A percentile compares a stretch with the other conserved stretches of the same genome.
Evolutionary conservation across 768 basidiomycete species (phyloP).

Genomic region (Russula sp.): DNA sequence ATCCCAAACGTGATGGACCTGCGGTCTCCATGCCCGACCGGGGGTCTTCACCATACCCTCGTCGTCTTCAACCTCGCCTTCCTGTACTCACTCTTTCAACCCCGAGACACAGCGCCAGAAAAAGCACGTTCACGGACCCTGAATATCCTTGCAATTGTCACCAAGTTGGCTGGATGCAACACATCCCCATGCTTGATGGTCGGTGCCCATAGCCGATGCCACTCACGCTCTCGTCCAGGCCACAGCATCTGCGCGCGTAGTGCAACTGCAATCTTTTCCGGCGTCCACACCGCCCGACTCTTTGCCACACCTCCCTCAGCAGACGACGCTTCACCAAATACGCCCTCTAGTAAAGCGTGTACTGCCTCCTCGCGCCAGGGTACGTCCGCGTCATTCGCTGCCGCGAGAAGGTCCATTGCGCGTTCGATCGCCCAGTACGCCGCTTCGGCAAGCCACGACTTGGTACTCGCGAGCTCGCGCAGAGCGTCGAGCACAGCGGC

Average conservation of each 20-base stretch:
- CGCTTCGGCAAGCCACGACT: conserved; percentile 87
- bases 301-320: background rate
- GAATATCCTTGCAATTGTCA: conserved; percentile 64
- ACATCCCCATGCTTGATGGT: conserved; percentile 72
- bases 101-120: background rate
- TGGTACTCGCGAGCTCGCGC: conserved; percentile 67
- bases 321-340: conserved; percentile 42
- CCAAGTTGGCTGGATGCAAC: conserved; percentile 67
- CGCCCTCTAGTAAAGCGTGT: conserved; percentile 39
- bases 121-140: conserved; percentile 47
- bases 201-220: conserved; percentile 59
- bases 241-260: conserved; percentile 59
- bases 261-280: conserved; percentile 81
- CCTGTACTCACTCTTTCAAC: background rate
- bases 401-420: conserved; percentile 50
- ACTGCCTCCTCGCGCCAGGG: conserved; percentile 69
- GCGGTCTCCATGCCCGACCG: conserved; percentile 73
- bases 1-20: conserved; percentile 90
- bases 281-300: conserved; percentile 58
- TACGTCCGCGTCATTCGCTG: conserved; percentile 43
- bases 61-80: conserved; percentile 46
- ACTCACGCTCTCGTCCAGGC: conserved; percentile 51
- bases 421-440: conserved; percentile 78
- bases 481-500: conserved; percentile 53
- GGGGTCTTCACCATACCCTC: conserved; percentile 44